phyloP scores from a whole-genome alignment of 176 grass and related monocot species.

The Paspalum notatum region DNA sequence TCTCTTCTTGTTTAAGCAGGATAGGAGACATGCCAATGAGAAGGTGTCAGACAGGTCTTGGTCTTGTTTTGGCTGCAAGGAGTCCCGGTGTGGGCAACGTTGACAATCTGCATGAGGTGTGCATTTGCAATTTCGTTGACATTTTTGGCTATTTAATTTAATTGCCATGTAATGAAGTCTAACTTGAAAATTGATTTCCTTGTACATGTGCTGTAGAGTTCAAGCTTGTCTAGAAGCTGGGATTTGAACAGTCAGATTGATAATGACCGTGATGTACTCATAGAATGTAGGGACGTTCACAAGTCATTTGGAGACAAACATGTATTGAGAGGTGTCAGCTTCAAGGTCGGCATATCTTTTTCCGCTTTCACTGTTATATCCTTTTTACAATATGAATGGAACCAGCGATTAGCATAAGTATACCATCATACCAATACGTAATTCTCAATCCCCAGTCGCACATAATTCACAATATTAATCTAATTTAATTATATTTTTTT shows the following conservation, averaged over 20 bases:
- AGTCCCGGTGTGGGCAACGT: conserved; percentile 52
- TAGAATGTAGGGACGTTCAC: conserved; percentile 92
- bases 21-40: conserved; percentile 24
- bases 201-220: conserved; percentile 46
- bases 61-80: conserved; percentile 36
- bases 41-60: conserved; percentile 6
- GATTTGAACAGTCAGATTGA: conserved; percentile 43
- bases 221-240: conserved; percentile 53
- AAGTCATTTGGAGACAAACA: conserved; percentile 93
- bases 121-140: conserved; percentile 21
- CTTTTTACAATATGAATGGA: not conserved
- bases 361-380: conserved; percentile 17
- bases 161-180: not conserved
- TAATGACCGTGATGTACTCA: conserved; percentile 63
- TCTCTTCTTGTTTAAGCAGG: conserved; percentile 51
- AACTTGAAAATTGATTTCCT: conserved; percentile 5
- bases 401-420: not conserved
- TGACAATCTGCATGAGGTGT: conserved; percentile 49
- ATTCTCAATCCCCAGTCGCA: not conserved
- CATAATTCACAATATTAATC: not conserved
- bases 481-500: not conserved
- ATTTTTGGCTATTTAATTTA: conserved; percentile 12
- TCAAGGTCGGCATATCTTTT: conserved; percentile 71
- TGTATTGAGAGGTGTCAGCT: conserved; percentile 83
- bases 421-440: not conserved